These are phyloP conservation scores for Aspergillus ibericus DNA, from an alignment of 2,329 filamentous ascomycete genomes.

Conservation along the genomic window DNA sequence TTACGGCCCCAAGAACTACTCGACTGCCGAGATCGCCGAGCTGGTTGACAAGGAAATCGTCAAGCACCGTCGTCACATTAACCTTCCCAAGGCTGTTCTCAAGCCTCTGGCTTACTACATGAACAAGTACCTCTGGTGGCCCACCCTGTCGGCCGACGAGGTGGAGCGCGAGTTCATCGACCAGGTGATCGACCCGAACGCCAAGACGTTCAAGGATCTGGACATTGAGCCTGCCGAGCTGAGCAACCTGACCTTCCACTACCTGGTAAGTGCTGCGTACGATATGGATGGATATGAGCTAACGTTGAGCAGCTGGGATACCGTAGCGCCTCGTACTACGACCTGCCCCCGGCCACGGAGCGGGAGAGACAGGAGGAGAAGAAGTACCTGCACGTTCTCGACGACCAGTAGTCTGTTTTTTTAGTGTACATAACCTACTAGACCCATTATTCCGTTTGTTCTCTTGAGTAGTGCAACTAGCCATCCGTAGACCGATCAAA, in stretches of 20 bases:
- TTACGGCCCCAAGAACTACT: slow-evolving; percentile 91
- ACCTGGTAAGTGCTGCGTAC: slow-evolving; percentile 66
- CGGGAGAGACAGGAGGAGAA: slow-evolving; percentile 92
- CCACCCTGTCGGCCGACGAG: slow-evolving; percentile 75
- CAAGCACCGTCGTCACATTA: slow-evolving; percentile 86
- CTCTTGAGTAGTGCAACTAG: slow-evolving; percentile 1
- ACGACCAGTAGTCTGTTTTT: slow-evolving; percentile 67
- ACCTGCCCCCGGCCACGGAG: slow-evolving; percentile 91
- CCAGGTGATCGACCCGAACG: slow-evolving; percentile 82
- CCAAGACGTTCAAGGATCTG: slow-evolving; percentile 94
- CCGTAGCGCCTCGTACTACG: slow-evolving; percentile 84
- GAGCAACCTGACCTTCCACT: slow-evolving; percentile 85
- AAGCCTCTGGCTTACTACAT: slow-evolving; percentile 73
- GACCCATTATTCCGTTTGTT: slow-evolving; percentile 39
- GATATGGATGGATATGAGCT: slow-evolving; percentile 5
- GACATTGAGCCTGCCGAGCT: slow-evolving; percentile 87
- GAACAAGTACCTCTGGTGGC: slow-evolving; percentile 89
- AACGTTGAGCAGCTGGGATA: slow-evolving; percentile 70
- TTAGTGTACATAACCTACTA: slow-evolving; percentile 44
- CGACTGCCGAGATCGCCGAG: slow-evolving; percentile 78
- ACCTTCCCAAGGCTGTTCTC: slow-evolving; percentile 77
- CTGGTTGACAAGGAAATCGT: slow-evolving; percentile 90
- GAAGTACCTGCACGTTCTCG: slow-evolving; percentile 93
- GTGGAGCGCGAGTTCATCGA: slow-evolving; percentile 91
- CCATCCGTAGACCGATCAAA: too few species aligned